Evolutionary conservation across 805 yeast species (phyloP), one percentile per base, ranked within the genome.

Genomic region (Wickerhamomyces hampshirensis): DNA sequence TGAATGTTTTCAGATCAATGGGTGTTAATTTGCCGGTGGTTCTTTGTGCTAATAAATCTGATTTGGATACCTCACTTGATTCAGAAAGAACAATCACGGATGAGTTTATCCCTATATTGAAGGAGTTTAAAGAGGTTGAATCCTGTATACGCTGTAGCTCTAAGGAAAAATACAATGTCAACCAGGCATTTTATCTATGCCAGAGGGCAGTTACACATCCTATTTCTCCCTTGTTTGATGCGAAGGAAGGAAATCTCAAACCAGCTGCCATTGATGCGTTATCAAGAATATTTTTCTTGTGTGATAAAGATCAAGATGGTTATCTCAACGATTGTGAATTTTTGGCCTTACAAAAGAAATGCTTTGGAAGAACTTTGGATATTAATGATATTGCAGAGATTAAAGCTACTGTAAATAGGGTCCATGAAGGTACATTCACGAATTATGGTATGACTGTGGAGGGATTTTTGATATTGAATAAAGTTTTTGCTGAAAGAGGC

Each of bases 21-120:
- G 99, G 98, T 4, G 87, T 91, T 39, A 93, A 93, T 53, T 59
- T 91, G 11, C 98, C 99, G 0, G 80, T 93, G n/a, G 86, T 93
- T 1, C 63, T 93, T 3, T 83, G 95, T 59, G 88, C 89, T 37
- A 93, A 88, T 59, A 88, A 86, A 51, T 69, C 80, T 14, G 94
- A 84, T 38, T 44, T 35, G 48, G 52, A 53, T 38, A 40, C 53
- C 1, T 58, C 66, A 0, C 50, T 63, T 12, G 75, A 73, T 31
- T 62, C 73, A 1, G 74, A 72, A 24, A 60, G 66, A 6, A 55
- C 65, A 1, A 68, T 77, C 28, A 71, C 76, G 26, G 96, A 88
- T 33, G 97, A 93, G 51, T 81, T 89, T 61, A 69, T 86, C 5
- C 95, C 96, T 0, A 66, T 91, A 26, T 64, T 89, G 55, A 78